Evolutionary conservation across 2,329 filamentous ascomycete species (phyloP), one percentile per base, ranked within the genome.

Genomic region (Sordariomycetes sp.): DNA sequence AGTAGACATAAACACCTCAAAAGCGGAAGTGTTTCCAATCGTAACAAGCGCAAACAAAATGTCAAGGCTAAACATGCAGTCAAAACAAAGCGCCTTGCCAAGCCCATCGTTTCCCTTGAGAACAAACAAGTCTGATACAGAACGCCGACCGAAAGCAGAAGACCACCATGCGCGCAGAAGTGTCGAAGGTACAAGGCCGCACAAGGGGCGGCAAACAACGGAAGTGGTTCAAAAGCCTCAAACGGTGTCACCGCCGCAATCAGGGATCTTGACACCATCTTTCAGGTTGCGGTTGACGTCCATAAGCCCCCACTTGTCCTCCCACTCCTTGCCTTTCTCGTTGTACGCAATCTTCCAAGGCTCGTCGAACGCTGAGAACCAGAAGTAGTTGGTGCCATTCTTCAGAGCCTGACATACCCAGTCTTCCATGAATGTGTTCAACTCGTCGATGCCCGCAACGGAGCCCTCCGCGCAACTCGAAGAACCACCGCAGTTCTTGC

Each of bases 301-400:
- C 76, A 96, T 79, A 11, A 96, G 62, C 8, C 92, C 90, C 90
- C 90, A 95, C 55, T 94, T 83, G 54, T 94, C 86, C 63, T 96
- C 90, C 88, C 88, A 95, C 34, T 83, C 70, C 62, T 90, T 68
- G 26, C 68, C 64, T 37, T 59, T 58, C 5, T 64, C 66, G 55
- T 95, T 82, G 61, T 79, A 94, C 14, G 58, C 51, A 36, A 82
- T 66, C 64, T 96, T 95, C 90, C 90, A 96, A 3, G 87, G 87
- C 67, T 96, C 90, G 53, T 96, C 90, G 54, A 95, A 96, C 8
- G 87, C 86, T 53, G 88, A 85, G 55, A 96, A 95, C 90, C 90
- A 96, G 53, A 95, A 95, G 56, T 94, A 96, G 45, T 93, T 79
- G 2, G 87, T 95, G 30, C 80, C 82, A 49, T 94, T 94, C 17